Base-by-base conservation (phyloP, 1,139 yeast species). In the Debaryomyces psychrophilus region DNA sequence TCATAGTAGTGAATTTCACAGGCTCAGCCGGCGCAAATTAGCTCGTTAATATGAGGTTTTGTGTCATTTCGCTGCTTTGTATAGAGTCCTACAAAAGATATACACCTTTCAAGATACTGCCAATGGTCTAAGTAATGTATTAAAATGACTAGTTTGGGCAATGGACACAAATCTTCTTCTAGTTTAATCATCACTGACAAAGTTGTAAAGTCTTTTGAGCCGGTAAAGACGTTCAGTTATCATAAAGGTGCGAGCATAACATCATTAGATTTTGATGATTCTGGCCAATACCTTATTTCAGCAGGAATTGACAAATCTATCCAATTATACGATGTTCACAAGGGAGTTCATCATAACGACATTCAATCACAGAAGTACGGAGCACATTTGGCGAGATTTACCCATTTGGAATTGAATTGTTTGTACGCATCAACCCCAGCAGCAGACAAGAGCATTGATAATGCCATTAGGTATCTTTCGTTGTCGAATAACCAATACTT, bases 351-450 rank as follows among this genome's bases (percentile, higher is more conserved):
- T 53, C 54, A 71, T 43, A 83, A 81, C 52, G 83, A 90, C 5
- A 77, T 89, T 5, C 86, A 82, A 53, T 85, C 95, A 20, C 93
- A 90, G 66, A 93, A 93, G 61, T 93, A 93, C 57, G 99, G 99
- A 0, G 90, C 92, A 47, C 90, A 89, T 59, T 68, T 89, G 36
- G 97, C 97, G 2, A 75, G 83, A 41, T 93, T 93, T 64, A 85
- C 97, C 0, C 96, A 90, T 58, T 77, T 79, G 39, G 85, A 83
- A 37, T 76, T 82, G 47, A 83, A 86, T 54, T 85, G 95, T 58
- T 71, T 93, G 4, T 90, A 88, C 60, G 92, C 96, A 1, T 87
- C 97, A 3, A 89, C 98, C 0, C 77, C 78, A 2, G 52, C 55
- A 2, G 57, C 57, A 4, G 56, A 51, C 8, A 48, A 50, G 4